A percentile compares a stretch with the other conserved stretches of the same genome.
Conservation (phyloP, 495 filamentous ascomycete genomes). For the Oleoguttula mirabilis region DNA sequence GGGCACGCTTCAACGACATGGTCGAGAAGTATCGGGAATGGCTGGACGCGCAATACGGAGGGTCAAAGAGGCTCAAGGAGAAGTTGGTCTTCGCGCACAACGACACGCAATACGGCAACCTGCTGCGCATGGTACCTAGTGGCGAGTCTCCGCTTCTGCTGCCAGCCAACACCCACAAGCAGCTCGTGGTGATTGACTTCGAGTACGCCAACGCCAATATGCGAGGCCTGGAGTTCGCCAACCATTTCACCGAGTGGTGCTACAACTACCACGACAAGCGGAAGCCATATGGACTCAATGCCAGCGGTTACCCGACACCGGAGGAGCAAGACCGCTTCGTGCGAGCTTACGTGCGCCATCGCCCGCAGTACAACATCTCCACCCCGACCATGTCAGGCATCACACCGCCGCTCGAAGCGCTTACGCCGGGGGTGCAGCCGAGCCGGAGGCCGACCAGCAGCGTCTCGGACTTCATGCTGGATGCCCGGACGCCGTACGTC, state of each 20-base stretch:
- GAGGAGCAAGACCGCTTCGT: constrained; percentile 80
- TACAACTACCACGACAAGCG: constrained; percentile 81
- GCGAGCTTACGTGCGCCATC: constrained; percentile 73
- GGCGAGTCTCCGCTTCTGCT: constrained; percentile 78
- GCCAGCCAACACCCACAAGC: constrained; percentile 85
- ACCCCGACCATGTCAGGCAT: constrained; percentile 16
- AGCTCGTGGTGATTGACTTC: constrained; percentile 94
- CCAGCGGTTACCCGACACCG: constrained; percentile 57
- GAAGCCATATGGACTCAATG: constrained; percentile 52
- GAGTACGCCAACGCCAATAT: constrained; percentile 91
- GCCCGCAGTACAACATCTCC: constrained; percentile 40
- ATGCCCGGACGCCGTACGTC: constrained; percentile 48
- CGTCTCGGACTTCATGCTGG: constrained; percentile 55
- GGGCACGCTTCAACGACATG: constrained; percentile 61
- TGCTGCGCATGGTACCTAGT: constrained; percentile 74
- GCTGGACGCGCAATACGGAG: constrained; percentile 61
- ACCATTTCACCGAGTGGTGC: constrained; percentile 97
- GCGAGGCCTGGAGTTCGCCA: constrained; percentile 84
- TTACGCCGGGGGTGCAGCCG: background rate
- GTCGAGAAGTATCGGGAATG: constrained; percentile 69
- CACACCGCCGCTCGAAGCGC: constrained; percentile 12
- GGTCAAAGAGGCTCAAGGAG: constrained; percentile 50
- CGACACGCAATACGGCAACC: constrained; percentile 98
- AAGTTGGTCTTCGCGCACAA: constrained; percentile 91
- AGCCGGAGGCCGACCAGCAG: constrained; percentile 22